A percentile compares a stretch with the other conserved stretches of the same genome.
Evolutionary conservation across 805 yeast genomes (phyloP).

Genomic region (Candida sanyiensis): DNA sequence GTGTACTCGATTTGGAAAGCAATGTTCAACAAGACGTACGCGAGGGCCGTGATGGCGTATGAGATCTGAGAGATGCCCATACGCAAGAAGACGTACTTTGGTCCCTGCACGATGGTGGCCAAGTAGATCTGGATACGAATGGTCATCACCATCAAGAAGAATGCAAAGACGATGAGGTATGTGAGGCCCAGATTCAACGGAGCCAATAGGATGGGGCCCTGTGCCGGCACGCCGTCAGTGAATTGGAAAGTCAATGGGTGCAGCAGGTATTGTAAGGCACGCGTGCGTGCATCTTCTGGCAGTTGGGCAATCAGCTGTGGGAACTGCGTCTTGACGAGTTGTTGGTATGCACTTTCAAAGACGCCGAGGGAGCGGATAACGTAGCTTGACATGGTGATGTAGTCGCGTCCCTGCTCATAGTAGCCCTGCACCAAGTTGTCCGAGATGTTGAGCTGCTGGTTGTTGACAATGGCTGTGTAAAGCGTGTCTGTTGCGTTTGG

Average conservation of each 20-base stretch:
- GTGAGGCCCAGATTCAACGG: conserved; percentile 72
- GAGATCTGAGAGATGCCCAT: conserved; percentile 42
- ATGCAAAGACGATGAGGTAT: conserved; percentile 61
- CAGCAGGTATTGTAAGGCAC: conserved; percentile 13
- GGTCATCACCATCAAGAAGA: conserved; percentile 62
- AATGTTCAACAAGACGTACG: conserved; percentile 51
- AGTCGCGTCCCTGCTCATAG: conserved; percentile 63
- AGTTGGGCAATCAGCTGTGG: conserved; percentile 28
- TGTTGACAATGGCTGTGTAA: conserved; percentile 21
- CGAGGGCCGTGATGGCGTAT: conserved; percentile 51
- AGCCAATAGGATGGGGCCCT: conserved; percentile 47
- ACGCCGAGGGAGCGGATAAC: conserved; percentile 44
- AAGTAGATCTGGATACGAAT: conserved; percentile 40
- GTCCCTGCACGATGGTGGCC: conserved; percentile 32
- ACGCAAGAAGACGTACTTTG: conserved; percentile 37
- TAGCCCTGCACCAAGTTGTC: conserved; percentile 31
- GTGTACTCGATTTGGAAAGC: conserved; percentile 60
- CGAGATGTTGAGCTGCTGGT: conserved; percentile 20
- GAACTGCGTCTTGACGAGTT: conserved; percentile 5
- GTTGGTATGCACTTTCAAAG: conserved; percentile 26
- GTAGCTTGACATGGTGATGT: conserved; percentile 38
- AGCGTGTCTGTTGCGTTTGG: conserved; percentile 38
- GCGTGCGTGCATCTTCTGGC: conserved; percentile 23
- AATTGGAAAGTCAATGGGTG: conserved; percentile 18
- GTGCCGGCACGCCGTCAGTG: conserved; percentile 43